phyloP scores from a whole-genome alignment of 2,329 filamentous ascomycete genomes.

The Colletotrichum agaves region DNA sequence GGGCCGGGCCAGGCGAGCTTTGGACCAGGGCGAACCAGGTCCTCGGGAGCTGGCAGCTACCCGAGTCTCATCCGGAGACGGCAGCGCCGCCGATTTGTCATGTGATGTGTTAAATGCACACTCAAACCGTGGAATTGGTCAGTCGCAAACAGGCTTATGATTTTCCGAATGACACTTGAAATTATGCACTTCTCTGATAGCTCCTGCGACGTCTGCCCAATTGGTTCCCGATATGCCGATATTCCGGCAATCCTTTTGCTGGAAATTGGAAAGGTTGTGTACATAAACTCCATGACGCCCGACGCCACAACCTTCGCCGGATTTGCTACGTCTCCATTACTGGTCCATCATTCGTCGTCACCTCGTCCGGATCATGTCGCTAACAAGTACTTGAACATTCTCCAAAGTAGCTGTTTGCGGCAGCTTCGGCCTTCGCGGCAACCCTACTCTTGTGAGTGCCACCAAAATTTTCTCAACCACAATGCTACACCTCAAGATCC shows the following conservation, averaged over 20 bases:
- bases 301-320: constrained; percentile 18
- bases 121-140: background rate
- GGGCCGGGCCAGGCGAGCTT: background rate
- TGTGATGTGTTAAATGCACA: background rate
- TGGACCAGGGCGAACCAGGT: background rate
- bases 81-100: background rate
- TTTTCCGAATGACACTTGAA: background rate
- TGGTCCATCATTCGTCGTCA: constrained; percentile 2
- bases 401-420: constrained; percentile 16
- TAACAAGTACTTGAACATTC: background rate
- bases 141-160: background rate
- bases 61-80: background rate
- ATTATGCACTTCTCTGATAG: background rate
- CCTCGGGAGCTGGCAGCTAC: background rate
- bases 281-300: constrained; percentile 29
- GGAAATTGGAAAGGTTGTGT: constrained; percentile 4
- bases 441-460: background rate
- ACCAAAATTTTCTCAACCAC: background rate
- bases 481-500: background rate
- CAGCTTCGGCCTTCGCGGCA: background rate
- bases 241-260: constrained; percentile 3
- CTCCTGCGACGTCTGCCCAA: constrained; percentile 1
- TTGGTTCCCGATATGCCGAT: constrained; percentile 6
- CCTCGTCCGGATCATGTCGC: constrained; percentile 12
- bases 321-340: constrained; percentile 23